Conservation (phyloP, 768 basidiomycete species). For the Suillus americanus region DNA sequence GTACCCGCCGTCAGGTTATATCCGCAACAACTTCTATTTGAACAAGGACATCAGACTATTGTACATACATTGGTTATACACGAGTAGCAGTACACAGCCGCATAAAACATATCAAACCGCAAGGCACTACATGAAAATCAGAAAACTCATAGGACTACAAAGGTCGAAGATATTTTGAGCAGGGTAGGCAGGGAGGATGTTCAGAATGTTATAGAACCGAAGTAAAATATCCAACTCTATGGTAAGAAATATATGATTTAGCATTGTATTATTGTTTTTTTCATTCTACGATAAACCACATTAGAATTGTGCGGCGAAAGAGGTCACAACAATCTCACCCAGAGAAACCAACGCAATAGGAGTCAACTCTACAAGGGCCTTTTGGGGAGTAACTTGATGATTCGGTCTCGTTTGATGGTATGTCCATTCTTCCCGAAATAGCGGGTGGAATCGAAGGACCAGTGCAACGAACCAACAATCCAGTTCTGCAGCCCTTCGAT, state of each 20-base stretch:
- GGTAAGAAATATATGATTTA: not conserved
- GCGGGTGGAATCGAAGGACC: slow-evolving; percentile 58
- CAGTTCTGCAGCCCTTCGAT: slow-evolving; percentile 65
- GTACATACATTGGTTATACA: not conserved
- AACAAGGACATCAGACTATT: not conserved
- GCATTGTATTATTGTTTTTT: not conserved
- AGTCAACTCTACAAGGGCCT: slow-evolving; percentile 19
- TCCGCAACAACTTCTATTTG: not conserved
- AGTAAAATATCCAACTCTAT: not conserved
- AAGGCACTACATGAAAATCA: not conserved
- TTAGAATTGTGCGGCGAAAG: too few species aligned
- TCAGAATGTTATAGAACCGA: not conserved
- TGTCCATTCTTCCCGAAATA: slow-evolving; percentile 65
- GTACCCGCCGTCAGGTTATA: not conserved
- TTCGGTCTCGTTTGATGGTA: slow-evolving; percentile 31
- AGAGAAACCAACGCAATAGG: not conserved
- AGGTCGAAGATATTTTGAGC: not conserved
- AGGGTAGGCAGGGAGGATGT: not conserved
- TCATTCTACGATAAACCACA: not conserved
- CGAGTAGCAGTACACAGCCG: not conserved
- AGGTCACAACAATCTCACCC: not conserved
- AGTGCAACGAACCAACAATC: slow-evolving; percentile 72
- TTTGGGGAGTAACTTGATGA: slow-evolving; percentile 51
- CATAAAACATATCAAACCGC: not conserved
- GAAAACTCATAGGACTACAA: not conserved